These are phyloP conservation scores for Boletus pseudo-olivaceus DNA, from an alignment of 768 basidiomycete species.

Conservation along the genomic window DNA sequence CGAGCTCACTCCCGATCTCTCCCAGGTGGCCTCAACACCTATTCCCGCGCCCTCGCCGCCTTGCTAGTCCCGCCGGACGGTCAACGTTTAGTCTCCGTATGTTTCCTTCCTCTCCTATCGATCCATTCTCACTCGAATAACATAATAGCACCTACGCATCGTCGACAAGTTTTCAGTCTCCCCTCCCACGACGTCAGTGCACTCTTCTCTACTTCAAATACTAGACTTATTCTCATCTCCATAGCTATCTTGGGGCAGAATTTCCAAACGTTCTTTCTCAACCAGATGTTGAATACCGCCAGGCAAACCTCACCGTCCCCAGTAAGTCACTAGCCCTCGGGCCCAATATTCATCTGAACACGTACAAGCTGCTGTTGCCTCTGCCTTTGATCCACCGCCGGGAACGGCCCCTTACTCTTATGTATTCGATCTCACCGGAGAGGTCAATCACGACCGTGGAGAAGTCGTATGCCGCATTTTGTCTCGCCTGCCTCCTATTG, in stretches of 20 bases:
- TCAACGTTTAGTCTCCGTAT: slow-evolving; percentile 68
- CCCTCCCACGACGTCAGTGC: slow-evolving; percentile 69
- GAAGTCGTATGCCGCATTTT: slow-evolving; percentile 53
- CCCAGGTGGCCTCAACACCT: slow-evolving; percentile 78
- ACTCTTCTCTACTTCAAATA: slow-evolving; percentile 12
- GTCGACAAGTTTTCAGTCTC: slow-evolving; percentile 71
- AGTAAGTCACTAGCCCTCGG: slow-evolving; percentile 39
- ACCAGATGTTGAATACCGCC: slow-evolving; percentile 73
- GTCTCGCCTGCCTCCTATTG: not conserved
- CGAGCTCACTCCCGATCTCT: not conserved
- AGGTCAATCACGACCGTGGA: slow-evolving; percentile 68
- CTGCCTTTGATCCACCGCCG: slow-evolving; percentile 67
- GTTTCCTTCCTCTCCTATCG: slow-evolving; percentile 26
- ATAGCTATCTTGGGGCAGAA: slow-evolving; percentile 73
- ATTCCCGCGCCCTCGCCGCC: slow-evolving; percentile 66
- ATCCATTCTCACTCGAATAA: slow-evolving; percentile 5
- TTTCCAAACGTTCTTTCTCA: slow-evolving; percentile 69
- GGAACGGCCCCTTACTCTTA: slow-evolving; percentile 69
- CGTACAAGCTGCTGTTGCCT: slow-evolving; percentile 57
- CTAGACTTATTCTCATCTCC: slow-evolving; percentile 5
- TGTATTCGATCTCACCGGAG: slow-evolving; percentile 85
- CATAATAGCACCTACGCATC: slow-evolving; percentile 57
- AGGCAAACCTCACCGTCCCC: slow-evolving; percentile 74
- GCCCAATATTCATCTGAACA: slow-evolving; percentile 11
- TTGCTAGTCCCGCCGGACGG: slow-evolving; percentile 65